Evolutionary conservation across 2,329 filamentous ascomycete genomes (phyloP).

Genomic region (Fusarium brachygibbosum): DNA sequence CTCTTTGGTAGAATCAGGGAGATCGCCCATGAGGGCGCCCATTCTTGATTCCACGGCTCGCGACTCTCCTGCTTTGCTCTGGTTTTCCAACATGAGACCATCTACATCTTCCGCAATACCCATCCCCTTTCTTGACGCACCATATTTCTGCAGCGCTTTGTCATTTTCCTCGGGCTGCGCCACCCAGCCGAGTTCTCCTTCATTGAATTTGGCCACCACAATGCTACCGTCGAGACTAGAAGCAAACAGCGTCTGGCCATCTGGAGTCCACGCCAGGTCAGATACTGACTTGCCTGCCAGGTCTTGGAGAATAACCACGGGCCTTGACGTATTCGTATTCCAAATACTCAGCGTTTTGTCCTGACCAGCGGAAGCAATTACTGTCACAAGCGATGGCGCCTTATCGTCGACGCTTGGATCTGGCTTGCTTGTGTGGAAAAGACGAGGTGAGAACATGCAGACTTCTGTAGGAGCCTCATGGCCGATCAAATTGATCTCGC

Average conservation of each 20-base stretch:
- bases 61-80: constrained; percentile 90
- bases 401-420: constrained; percentile 61
- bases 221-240: constrained; percentile 93
- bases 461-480: constrained; percentile 98
- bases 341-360: constrained; percentile 97
- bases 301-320: constrained; percentile 91
- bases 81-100: constrained; percentile 86
- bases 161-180: constrained; percentile 90
- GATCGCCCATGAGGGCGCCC: constrained; percentile 98
- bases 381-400: constrained; percentile 76
- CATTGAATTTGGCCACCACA: constrained; percentile 83
- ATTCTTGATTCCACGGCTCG: constrained; percentile 93
- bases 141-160: constrained; percentile 92
- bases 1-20: constrained; percentile 68
- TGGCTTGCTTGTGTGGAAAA: constrained; percentile 83
- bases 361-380: constrained; percentile 96
- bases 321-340: constrained; percentile 95
- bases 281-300: constrained; percentile 92
- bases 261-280: constrained; percentile 93
- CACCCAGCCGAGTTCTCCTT: constrained; percentile 90
- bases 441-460: constrained; percentile 92
- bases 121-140: constrained; percentile 86
- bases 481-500: constrained; percentile 96
- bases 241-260: constrained; percentile 87
- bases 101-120: constrained; percentile 95